Conservation (phyloP, 2,329 filamentous ascomycete species). For the Sarocladiaceae sp. region DNA sequence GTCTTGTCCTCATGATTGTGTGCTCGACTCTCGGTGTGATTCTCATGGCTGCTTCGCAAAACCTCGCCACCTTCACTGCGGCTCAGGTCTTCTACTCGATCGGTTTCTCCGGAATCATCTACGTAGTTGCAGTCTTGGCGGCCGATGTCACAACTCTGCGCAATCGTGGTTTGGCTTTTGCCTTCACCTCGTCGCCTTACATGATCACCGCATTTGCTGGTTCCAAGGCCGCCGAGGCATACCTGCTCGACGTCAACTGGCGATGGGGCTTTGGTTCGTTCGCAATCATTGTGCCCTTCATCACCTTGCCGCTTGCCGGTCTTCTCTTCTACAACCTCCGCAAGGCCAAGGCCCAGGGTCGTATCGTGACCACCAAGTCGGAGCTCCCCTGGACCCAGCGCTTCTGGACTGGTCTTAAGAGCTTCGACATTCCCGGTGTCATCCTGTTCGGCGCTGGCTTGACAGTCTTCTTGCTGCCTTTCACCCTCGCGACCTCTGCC, state of each 20-base stretch:
- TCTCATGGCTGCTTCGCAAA: conserved; percentile 55
- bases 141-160: conserved; percentile 51
- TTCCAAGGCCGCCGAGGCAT: conserved; percentile 26
- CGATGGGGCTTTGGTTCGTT: conserved; percentile 52
- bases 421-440: conserved; percentile 57
- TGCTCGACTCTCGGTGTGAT: conserved; percentile 47
- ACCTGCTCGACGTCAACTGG: conserved; percentile 27
- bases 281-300: conserved; percentile 54
- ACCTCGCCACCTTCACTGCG: conserved; percentile 41
- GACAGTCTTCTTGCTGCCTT: conserved; percentile 59
- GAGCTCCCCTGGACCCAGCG: conserved; percentile 42
- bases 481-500: conserved; percentile 48
- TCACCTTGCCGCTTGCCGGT: conserved; percentile 47
- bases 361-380: conserved; percentile 31
- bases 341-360: conserved; percentile 50
- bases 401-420: conserved; percentile 44
- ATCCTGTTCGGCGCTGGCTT: conserved; percentile 54
- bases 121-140: conserved; percentile 60
- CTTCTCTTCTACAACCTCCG: conserved; percentile 50
- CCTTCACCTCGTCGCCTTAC: conserved; percentile 36
- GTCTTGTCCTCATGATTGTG: conserved; percentile 48
- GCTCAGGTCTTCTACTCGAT: conserved; percentile 56
- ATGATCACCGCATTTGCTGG: conserved; percentile 42
- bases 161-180: conserved; percentile 34
- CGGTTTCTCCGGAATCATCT: conserved; percentile 56